A percentile compares a stretch with the other conserved stretches of the same genome.
These are phyloP conservation scores for Ramalina intermedia DNA, from an alignment of 495 filamentous ascomycete species.

Conservation along the genomic window DNA sequence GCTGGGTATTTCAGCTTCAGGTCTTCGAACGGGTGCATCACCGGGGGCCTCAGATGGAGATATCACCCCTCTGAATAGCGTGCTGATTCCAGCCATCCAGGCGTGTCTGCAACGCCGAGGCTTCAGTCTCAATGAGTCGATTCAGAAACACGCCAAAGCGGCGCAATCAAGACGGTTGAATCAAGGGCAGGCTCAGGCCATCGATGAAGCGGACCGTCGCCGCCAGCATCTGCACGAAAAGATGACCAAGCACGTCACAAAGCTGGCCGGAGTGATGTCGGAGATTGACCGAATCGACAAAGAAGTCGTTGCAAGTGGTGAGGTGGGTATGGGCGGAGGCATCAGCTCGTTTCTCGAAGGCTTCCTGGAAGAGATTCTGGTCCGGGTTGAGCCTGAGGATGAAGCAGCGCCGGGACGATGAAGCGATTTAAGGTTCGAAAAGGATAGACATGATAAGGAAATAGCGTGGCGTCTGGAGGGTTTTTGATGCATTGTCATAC, in stretches of 20 bases:
- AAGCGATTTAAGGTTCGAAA: neutral
- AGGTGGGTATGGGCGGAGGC: constrained; percentile 82
- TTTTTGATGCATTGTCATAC: too few species aligned
- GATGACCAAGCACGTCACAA: constrained; percentile 62
- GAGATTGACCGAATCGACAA: constrained; percentile 81
- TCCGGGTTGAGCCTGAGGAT: constrained; percentile 73
- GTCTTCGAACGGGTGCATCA: too few species aligned
- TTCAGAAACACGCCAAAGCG: neutral
- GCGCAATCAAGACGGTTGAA: constrained; percentile 1
- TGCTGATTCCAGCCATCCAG: constrained; percentile 82
- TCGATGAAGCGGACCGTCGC: constrained; percentile 24
- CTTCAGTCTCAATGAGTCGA: constrained; percentile 13
- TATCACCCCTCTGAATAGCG: constrained; percentile 55
- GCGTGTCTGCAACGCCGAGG: constrained; percentile 70
- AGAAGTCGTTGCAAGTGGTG: constrained; percentile 31
- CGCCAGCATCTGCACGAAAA: constrained; percentile 67
- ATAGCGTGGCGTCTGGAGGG: neutral
- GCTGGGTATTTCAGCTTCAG: too few species aligned
- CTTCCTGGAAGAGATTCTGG: constrained; percentile 86
- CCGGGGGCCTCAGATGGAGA: constrained; percentile 15
- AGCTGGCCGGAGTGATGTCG: constrained; percentile 59
- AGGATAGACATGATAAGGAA: neutral
- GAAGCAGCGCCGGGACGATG: constrained; percentile 31
- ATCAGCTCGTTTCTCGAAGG: constrained; percentile 80
- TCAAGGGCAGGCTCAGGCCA: neutral